A percentile compares a stretch with the other conserved stretches of the same genome.
phyloP scores from a whole-genome alignment of 257 asterid genomes.

The Nicotiana benthamiana region DNA sequence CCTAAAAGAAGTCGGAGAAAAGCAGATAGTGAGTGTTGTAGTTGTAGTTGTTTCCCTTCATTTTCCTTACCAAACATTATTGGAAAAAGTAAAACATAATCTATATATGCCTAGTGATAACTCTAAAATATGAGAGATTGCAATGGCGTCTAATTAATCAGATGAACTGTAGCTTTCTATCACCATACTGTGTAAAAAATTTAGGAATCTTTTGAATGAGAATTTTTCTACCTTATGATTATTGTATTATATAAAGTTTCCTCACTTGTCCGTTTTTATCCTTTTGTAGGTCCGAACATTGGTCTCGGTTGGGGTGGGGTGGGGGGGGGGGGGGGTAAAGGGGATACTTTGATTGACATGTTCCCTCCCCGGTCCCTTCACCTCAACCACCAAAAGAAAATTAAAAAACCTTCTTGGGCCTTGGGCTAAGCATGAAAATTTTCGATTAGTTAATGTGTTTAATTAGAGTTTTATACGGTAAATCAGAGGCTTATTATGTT shows the following conservation, averaged over 20 bases:
- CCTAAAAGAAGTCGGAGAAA: background rate
- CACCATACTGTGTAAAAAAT: background rate
- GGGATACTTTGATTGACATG: background rate
- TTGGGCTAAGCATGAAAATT: background rate
- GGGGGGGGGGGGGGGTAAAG: background rate
- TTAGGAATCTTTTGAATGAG: background rate
- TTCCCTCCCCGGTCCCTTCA: background rate
- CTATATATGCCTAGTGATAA: background rate
- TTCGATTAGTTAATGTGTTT: background rate
- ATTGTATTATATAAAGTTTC: background rate
- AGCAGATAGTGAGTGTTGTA: conserved; percentile 4
- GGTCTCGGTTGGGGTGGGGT: too few species aligned
- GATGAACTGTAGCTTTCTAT: background rate
- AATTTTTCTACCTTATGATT: conserved; percentile 1
- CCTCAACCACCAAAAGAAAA: too few species aligned
- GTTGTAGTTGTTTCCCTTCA: conserved; percentile 33
- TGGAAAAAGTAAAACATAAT: background rate
- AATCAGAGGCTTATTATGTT: background rate
- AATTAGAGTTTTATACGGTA: background rate
- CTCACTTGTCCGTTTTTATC: background rate
- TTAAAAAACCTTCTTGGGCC: background rate
- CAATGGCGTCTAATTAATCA: background rate
- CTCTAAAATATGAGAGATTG: background rate
- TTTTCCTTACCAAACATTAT: conserved; percentile 35
- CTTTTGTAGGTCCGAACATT: background rate